Conservation (phyloP, 1,284 basidiomycete genomes). For the Ustilago bromivora region DNA sequence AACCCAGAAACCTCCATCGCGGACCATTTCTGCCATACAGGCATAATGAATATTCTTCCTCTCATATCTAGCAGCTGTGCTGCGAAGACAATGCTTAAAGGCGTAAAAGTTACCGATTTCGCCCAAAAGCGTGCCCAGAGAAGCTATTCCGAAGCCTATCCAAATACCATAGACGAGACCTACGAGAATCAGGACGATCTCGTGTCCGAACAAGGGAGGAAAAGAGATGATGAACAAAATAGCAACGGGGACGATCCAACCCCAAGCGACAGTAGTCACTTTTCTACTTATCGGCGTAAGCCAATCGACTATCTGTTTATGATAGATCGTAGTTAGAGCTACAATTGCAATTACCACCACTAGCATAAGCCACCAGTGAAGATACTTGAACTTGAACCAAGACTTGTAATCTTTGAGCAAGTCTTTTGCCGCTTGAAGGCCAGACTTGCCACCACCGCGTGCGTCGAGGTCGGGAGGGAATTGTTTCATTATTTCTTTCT, state of each 20-base stretch:
- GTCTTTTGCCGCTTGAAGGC: constrained; percentile 32
- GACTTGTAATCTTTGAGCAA: constrained; percentile 51
- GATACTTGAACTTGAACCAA: constrained; percentile 54
- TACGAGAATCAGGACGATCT: constrained; percentile 80
- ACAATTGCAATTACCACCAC: constrained; percentile 72
- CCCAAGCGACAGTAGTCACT: constrained; percentile 75
- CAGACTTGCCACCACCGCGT: constrained; percentile 41
- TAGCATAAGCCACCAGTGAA: constrained; percentile 72
- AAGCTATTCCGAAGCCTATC: constrained; percentile 65
- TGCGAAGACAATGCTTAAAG: constrained; percentile 76
- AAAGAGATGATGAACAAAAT: constrained; percentile 77
- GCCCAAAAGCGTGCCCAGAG: constrained; percentile 61
- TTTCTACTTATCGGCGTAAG: constrained; percentile 77
- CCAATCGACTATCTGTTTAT: constrained; percentile 77
- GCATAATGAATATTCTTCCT: constrained; percentile 79
- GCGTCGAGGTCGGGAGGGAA: constrained; percentile 65
- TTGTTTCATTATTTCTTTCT: constrained; percentile 55
- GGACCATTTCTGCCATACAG: constrained; percentile 80
- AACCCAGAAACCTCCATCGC: constrained; percentile 79
- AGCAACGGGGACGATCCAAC: constrained; percentile 86
- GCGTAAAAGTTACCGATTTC: constrained; percentile 70
- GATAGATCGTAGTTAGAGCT: constrained; percentile 77
- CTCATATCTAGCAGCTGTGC: constrained; percentile 79
- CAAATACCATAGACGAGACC: constrained; percentile 75
- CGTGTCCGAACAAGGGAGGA: constrained; percentile 77